Evolutionary conservation across 2,329 filamentous ascomycete species (phyloP), one percentile per base, ranked within the genome.

Genomic region (Chaetomium strumarium): DNA sequence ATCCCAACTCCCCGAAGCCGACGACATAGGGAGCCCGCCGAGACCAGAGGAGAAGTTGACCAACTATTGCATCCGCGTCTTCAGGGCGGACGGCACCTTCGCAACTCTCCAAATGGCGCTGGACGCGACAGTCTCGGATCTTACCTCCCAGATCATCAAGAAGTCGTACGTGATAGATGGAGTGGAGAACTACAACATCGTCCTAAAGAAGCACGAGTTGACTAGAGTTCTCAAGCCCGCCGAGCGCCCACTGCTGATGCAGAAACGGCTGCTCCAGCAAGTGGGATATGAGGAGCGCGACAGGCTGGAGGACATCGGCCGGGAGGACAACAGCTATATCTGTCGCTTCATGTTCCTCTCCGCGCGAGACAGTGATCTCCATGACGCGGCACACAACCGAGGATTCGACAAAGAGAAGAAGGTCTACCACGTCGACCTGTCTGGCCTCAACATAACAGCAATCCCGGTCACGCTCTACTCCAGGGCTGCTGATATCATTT

Each of bases 311-410:
- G 93, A 97, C 57, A 82, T 99, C 48, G 93, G 93, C 29, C 84
- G 93, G 52, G 93, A 99, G 69, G 93, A 99, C 73, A 96, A 97
- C 68, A 95, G 91, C 66, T 99, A 97, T 63, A 79, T 99, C 12
- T 95, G 91, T 66, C 88, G 93, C 6, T 97, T 99, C 72, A 90
- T 93, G 55, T 99, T 99, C 69, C 75, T 96, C 53, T 91, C 92
- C 14, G 86, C 88, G 17, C 88, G 92, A 63, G 86, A 96, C 67
- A 91, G 84, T 66, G 90, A 91, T 45, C 91, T 81, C 63, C 83
- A 85, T 57, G 78, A 85, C 40, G 83, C 79, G 55, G 75, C 88
- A 20, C 86, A 91, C 58, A 92, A 97, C 63, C 80, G 90, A 46
- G 87, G 86, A 24, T 83, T 95, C 58, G 84, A 81, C 65, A 90